Evolutionary conservation across 2,329 filamentous ascomycete species (phyloP), one percentile per base, ranked within the genome.

Genomic region (Fusarium euwallaceae): DNA sequence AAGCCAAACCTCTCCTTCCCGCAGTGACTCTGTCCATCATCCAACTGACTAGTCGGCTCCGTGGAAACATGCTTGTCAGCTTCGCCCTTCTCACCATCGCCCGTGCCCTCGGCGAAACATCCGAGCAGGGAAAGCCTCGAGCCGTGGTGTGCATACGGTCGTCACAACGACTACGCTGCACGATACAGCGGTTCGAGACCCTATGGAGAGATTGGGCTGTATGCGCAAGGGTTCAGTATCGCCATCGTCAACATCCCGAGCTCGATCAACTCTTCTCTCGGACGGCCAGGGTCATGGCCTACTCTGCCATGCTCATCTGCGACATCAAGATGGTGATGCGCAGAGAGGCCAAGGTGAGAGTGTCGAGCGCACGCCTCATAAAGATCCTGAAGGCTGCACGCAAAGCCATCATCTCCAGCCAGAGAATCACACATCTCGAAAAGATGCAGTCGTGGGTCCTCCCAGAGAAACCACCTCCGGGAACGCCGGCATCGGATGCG

Each of bases 381-480:
- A 64, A 65, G 24, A 72, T 66, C 56, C 27, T 75, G 34, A 71
- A 58, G 41, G 51, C 48, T 29, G 62, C 65, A n/a, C 66, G 68
- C 43, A 75, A 69, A 29, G 67, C 70, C 43, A 71, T 75, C 60
- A 37, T 66, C 24, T 53, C 64, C 2, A 48, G 66, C 20, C 72
- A 75, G 22, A 68, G 62, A 55, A 71, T 71, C 27, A 71, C 72
- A n/a, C 72, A 75, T 53, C 60, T 68, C 51, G 66, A 72, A 4
- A 61, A 61, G 29, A 37, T 71, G 27, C 34, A 73, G 45, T 59
- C 64, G 4, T 70, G 70, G 67, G 39, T 61, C 10, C 61, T 73
- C 32, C 41, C 66, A 24, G 51, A 62, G 14, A 48, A 68, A 16
- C 61, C 64, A 14, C 45, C 67, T 8, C 60, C 29, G 5, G 67